Evolutionary conservation across 176 grass and related monocot species (phyloP).

Genomic region (Pontederia crassipes): DNA sequence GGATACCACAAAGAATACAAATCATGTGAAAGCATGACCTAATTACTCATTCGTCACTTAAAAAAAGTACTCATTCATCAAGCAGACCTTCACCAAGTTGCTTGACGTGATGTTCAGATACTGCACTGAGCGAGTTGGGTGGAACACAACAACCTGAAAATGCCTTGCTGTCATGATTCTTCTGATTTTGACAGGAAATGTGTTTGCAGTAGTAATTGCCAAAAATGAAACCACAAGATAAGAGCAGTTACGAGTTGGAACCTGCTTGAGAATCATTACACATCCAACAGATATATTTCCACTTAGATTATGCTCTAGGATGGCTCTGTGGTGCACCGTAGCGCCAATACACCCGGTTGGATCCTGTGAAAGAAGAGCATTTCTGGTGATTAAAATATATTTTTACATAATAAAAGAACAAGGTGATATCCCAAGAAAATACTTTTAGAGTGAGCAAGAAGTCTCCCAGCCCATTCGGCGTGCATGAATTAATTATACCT

Average conservation of each 20-base stretch:
- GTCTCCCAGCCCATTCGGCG: conserved; percentile 56
- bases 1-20: too few relatives aligned
- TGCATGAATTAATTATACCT: conserved; percentile 44
- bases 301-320: conserved; percentile 17
- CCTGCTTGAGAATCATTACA: conserved; percentile 39
- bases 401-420: neutral
- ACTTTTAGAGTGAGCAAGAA: conserved; percentile 64
- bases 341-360: conserved; percentile 27
- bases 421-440: neutral
- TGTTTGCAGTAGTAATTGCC: neutral
- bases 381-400: neutral
- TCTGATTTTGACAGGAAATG: neutral
- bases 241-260: neutral
- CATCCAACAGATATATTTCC: conserved; percentile 34
- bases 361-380: conserved; percentile 25
- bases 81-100: conserved; percentile 38
- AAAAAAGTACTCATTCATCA: too few relatives aligned
- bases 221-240: neutral
- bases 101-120: conserved; percentile 44
- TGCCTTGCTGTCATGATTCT: neutral
- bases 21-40: too few relatives aligned
- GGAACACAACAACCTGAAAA: conserved; percentile 43
- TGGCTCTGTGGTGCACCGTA: conserved; percentile 33
- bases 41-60: too few relatives aligned
- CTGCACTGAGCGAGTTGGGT: conserved; percentile 15